Evolutionary conservation across 148 eudicot genomes (phyloP), one percentile per base, ranked within the genome.

Genomic region (Nepenthes mirabilis): DNA sequence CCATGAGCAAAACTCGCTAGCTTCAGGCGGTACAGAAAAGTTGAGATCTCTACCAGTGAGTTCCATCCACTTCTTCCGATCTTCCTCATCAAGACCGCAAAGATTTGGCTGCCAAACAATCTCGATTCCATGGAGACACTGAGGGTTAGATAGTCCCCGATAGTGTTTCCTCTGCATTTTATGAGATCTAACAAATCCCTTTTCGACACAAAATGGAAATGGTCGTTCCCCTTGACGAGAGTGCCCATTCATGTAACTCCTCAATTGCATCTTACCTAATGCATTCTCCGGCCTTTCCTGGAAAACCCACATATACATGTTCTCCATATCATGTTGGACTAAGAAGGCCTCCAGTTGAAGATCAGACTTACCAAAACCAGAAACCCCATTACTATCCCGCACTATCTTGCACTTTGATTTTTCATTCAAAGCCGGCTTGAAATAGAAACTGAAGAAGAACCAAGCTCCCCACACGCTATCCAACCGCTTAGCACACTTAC

Each of bases 301-400:
- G 53, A 84, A 84, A 57, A 79, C 95, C 95, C 95, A 87, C 95
- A 88, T 88, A 36, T 88, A 88, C 80, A 84, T 82, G 56, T 88
- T 88, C 72, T 88, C 95, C 95, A 88, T 84, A 71, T 88, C 95
- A 56, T 88, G 90, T 55, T 88, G 95, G n/a, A 88, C 95, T 49
- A 82, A 57, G 66, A 88, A 88, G n/a, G 81, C 79, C 63, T 88
- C 95, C 40, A 84, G 69, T 49, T 80, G 71, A 33, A 88, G 77
- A 75, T 88, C 86, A 33, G 84, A 68, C 71, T 84, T 84, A 14
- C 80, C 91, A 52, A 82, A 88, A 56, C 95, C 95, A 0, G 82
- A 78, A 5, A 84, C 68, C 52, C 95, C 95, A 61, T 78, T 84
- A 56, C 74, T 45, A 68, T 87, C 90, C 43, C 80, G 51, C 1